Conservation (phyloP, 805 yeast species). For the Wickerhamomyces bovis region DNA sequence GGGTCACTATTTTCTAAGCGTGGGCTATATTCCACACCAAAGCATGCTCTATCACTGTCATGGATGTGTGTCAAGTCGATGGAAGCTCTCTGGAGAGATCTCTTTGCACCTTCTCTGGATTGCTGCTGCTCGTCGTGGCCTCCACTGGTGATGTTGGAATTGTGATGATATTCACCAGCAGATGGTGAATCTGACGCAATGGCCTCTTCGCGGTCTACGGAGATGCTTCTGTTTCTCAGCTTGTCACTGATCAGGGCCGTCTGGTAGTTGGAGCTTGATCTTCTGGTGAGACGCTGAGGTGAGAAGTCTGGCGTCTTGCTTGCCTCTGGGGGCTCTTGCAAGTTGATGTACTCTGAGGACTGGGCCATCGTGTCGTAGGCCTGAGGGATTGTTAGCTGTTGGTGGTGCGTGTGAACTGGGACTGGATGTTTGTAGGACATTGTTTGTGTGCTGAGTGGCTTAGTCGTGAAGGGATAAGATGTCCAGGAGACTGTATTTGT, state of each 20-base stretch:
- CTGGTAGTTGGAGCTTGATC: conserved; percentile 6
- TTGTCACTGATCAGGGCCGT: conserved; percentile 2
- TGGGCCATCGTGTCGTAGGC: background rate
- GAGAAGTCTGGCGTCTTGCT: conserved; percentile 13
- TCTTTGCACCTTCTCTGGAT: conserved; percentile 7
- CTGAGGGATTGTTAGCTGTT: background rate
- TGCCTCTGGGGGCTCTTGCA: conserved; percentile 11
- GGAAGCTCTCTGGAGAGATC: conserved; percentile 9
- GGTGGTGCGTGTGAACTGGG: background rate
- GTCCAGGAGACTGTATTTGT: background rate
- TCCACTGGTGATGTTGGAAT: background rate
- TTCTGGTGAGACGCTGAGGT: conserved; percentile 1
- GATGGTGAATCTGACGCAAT: background rate
- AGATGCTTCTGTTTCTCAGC: background rate
- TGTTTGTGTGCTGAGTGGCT: background rate
- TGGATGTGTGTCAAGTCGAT: conserved; percentile 4
- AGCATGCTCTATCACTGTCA: conserved; percentile 3
- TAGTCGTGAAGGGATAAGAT: background rate
- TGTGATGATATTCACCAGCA: background rate
- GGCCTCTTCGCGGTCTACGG: background rate
- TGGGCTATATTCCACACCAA: conserved; percentile 1
- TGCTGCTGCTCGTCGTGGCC: background rate
- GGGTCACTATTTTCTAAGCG: too few relatives aligned
- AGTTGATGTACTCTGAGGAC: conserved; percentile 7
- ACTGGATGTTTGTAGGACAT: background rate